These are phyloP conservation scores for Pseudogymnoascus sp. DNA, from an alignment of 2,329 filamentous ascomycete species.

Conservation along the genomic window DNA sequence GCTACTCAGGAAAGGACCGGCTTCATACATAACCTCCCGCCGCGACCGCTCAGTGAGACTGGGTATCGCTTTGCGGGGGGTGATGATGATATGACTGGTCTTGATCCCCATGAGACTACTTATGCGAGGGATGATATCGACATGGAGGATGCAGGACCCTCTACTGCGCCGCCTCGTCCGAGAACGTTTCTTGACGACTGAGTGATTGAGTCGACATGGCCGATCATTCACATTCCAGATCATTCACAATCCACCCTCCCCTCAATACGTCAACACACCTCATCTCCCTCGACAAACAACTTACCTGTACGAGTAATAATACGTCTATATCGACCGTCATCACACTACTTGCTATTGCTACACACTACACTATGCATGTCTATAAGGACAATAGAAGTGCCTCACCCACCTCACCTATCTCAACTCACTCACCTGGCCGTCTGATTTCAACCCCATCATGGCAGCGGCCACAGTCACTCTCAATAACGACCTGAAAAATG, in stretches of 20 bases:
- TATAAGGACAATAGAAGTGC: neutral
- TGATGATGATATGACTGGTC: conserved; percentile 23
- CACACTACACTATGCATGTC: neutral
- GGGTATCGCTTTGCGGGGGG: conserved; percentile 21
- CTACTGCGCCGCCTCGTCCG: conserved; percentile 22
- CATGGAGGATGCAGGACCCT: conserved; percentile 24
- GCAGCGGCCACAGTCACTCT: too few species aligned
- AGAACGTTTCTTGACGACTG: conserved; percentile 9
- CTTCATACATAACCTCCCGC: conserved; percentile 27
- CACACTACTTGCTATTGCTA: neutral
- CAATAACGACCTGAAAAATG: neutral
- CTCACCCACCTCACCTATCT: neutral
- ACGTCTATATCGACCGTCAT: neutral
- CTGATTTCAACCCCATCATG: neutral
- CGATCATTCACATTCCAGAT: too few species aligned
- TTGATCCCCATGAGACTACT: conserved; percentile 14
- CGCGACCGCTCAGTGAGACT: conserved; percentile 24
- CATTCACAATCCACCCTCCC: neutral
- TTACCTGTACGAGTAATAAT: neutral
- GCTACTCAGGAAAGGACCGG: conserved; percentile 39
- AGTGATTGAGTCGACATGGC: neutral
- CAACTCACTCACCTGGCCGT: neutral
- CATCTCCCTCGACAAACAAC: neutral
- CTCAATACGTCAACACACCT: neutral
- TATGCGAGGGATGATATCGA: conserved; percentile 21